phyloP scores from a whole-genome alignment of 164 flowering plant genomes.

The Umbilicus rupestris region DNA sequence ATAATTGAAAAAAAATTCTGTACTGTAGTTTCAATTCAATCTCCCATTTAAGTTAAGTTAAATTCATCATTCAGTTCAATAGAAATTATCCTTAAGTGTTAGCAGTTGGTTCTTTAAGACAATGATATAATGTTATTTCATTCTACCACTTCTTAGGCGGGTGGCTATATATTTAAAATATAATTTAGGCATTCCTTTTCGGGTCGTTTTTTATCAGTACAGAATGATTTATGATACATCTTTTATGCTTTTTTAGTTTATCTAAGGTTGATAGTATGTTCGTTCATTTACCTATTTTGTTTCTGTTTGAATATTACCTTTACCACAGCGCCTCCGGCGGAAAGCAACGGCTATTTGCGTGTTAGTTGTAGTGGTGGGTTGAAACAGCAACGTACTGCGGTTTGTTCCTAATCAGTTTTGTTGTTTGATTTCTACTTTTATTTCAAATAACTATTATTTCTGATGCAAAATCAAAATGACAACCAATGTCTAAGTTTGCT shows the following conservation, averaged over 20 bases:
- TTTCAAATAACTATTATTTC: background rate
- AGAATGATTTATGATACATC: no score
- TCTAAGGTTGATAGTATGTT: background rate
- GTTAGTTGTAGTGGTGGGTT: conserved; percentile 98
- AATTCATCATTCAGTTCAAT: no score
- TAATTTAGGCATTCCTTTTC: no score
- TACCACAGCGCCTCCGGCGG: conserved; percentile 69
- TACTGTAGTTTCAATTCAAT: no score
- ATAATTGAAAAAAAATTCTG: no score
- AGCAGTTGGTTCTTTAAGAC: no score
- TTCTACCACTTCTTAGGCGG: no score
- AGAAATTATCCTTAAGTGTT: no score
- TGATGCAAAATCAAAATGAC: background rate
- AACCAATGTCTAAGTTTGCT: background rate
- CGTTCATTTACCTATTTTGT: background rate
- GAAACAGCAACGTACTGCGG: conserved; percentile 96
- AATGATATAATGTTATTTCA: no score
- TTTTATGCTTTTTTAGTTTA: background rate
- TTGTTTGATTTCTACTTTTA: background rate
- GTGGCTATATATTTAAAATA: no score
- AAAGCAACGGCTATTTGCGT: conserved; percentile 75
- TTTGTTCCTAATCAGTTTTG: conserved; percentile 24
- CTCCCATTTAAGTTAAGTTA: no score
- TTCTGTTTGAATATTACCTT: background rate
- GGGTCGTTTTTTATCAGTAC: background rate